phyloP scores from a whole-genome alignment of 2,329 filamentous ascomycete species.

The Colletotrichum coccodes region DNA sequence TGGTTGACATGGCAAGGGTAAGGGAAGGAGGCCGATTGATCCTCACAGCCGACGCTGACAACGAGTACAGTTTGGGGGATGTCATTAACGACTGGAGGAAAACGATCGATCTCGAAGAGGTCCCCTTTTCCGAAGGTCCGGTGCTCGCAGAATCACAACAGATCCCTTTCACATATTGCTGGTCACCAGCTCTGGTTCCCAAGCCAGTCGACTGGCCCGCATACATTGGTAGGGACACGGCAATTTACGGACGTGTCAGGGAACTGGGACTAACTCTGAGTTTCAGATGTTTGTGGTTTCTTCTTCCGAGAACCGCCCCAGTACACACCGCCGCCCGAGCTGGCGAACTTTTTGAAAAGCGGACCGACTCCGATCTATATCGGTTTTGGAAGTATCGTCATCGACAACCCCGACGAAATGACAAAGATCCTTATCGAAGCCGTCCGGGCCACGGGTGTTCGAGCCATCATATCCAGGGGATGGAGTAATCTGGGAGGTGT shows the following conservation, averaged over 20 bases:
- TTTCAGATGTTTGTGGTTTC: slow-evolving; percentile 36
- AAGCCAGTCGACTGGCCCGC: slow-evolving; percentile 74
- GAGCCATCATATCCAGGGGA: slow-evolving; percentile 31
- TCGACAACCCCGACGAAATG: slow-evolving; percentile 30
- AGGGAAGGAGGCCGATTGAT: neutral
- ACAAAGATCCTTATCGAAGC: slow-evolving; percentile 27
- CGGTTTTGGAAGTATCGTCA: slow-evolving; percentile 33
- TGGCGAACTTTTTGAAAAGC: slow-evolving; percentile 64
- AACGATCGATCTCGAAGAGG: slow-evolving; percentile 71
- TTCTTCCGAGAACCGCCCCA: slow-evolving; percentile 35
- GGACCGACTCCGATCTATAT: slow-evolving; percentile 51
- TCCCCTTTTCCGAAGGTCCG: slow-evolving; percentile 78
- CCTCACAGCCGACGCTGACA: neutral
- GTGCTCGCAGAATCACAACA: slow-evolving; percentile 73
- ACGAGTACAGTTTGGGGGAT: slow-evolving; percentile 66
- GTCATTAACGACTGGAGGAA: slow-evolving; percentile 80
- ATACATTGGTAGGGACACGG: slow-evolving; percentile 59
- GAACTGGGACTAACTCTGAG: neutral
- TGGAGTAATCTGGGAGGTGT: slow-evolving; percentile 32
- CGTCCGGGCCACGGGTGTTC: slow-evolving; percentile 16
- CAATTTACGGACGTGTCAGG: too few species aligned
- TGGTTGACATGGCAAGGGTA: slow-evolving; percentile 81
- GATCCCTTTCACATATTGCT: slow-evolving; percentile 83
- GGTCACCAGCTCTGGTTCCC: slow-evolving; percentile 74
- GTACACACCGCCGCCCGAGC: slow-evolving; percentile 59